phyloP scores from a whole-genome alignment of 495 filamentous ascomycete species.

The Aspergillus indologenus region DNA sequence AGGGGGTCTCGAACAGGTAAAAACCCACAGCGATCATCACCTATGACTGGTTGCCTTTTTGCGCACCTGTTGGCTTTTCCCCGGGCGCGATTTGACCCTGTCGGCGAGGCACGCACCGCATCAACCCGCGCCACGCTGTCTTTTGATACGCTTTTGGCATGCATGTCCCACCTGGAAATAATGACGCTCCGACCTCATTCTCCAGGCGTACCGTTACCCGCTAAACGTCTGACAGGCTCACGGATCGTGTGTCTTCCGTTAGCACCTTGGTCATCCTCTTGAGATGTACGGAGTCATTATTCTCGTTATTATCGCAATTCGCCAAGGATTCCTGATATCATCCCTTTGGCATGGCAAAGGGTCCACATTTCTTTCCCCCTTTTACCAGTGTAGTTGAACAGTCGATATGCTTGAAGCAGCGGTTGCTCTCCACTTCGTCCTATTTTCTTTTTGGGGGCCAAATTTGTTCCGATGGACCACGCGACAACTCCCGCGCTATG shows the following conservation, averaged over 20 bases:
- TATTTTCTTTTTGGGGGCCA: neutral
- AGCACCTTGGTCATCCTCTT: slow-evolving; percentile 5
- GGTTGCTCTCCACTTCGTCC: neutral
- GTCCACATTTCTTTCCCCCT: too few species aligned
- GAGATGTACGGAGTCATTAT: neutral
- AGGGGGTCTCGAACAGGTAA: neutral
- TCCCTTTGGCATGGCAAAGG: too few species aligned
- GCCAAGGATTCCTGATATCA: too few species aligned
- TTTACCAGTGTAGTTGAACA: too few species aligned
- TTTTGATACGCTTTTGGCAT: neutral
- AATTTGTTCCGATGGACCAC: neutral
- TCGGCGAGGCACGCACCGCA: neutral
- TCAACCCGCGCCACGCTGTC: slow-evolving; percentile 4
- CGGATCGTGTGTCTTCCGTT: neutral
- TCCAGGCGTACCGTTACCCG: neutral
- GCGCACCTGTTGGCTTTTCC: neutral
- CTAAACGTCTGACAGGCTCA: slow-evolving; percentile 4
- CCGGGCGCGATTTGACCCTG: slow-evolving; percentile 4
- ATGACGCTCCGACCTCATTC: too few species aligned
- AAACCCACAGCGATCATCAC: neutral
- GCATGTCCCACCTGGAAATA: too few species aligned
- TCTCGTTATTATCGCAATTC: too few species aligned
- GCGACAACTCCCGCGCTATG: neutral
- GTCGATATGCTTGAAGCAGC: too few species aligned
- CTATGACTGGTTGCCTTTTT: slow-evolving; percentile 3